These are phyloP conservation scores for Prunus mira DNA, from an alignment of 306 rosid genomes.

Conservation along the genomic window DNA sequence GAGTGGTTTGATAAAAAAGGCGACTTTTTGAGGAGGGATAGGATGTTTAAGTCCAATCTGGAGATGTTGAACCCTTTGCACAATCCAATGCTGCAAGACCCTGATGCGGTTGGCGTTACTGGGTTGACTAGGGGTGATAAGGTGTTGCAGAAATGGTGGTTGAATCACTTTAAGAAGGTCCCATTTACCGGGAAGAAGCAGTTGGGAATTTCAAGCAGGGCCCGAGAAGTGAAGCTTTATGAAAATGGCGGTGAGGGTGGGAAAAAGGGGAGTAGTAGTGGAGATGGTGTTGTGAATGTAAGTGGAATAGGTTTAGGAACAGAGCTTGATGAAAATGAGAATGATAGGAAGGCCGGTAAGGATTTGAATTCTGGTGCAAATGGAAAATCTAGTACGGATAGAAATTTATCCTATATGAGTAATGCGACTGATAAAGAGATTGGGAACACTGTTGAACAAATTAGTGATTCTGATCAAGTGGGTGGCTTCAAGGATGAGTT, in stretches of 20 bases:
- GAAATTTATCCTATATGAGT: conserved; percentile 19
- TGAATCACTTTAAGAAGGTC: conserved; percentile 49
- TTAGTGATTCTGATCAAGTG: background rate
- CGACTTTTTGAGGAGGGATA: conserved; percentile 58
- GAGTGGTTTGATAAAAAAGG: conserved; percentile 87
- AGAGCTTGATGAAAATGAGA: conserved; percentile 22
- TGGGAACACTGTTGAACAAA: conserved; percentile 10
- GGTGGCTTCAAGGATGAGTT: conserved; percentile 24
- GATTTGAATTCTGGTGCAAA: conserved; percentile 8
- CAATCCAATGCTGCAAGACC: conserved; percentile 80
- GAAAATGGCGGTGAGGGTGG: conserved; percentile 4
- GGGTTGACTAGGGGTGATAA: conserved; percentile 61
- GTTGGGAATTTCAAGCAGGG: conserved; percentile 12
- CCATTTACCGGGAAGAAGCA: conserved; percentile 50
- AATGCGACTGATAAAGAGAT: conserved; percentile 14
- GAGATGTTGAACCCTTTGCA: conserved; percentile 58
- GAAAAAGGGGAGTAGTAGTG: background rate
- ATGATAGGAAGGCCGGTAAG: background rate
- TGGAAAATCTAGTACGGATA: background rate
- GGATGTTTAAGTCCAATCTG: conserved; percentile 71
- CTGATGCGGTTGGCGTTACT: conserved; percentile 48
- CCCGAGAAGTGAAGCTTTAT: conserved; percentile 13
- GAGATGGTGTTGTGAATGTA: conserved; percentile 1
- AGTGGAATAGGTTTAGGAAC: conserved; percentile 6
- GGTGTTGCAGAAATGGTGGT: conserved; percentile 56